phyloP scores from a whole-genome alignment of 257 asterid species.

The Solanum chaucha region DNA sequence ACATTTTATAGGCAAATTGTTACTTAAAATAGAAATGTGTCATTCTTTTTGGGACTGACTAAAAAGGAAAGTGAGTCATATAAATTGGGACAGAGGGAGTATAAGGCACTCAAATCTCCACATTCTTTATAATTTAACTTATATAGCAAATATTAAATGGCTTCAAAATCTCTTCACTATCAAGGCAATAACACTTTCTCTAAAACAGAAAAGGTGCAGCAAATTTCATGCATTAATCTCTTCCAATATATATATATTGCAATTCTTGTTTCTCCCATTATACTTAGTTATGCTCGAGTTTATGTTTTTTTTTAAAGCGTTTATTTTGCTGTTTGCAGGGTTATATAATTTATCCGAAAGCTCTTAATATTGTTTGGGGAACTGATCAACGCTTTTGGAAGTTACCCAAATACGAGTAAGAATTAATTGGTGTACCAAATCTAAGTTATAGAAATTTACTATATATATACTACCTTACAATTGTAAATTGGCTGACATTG shows the following conservation, averaged over 20 bases:
- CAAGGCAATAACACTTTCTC: neutral
- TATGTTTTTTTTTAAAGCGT: neutral
- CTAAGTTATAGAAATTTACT: neutral
- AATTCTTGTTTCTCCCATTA: neutral
- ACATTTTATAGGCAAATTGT: too few species aligned
- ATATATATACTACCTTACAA: neutral
- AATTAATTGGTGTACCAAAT: neutral
- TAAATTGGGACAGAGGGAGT: too few species aligned
- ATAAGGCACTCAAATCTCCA: neutral
- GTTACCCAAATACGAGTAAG: neutral
- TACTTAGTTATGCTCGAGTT: neutral
- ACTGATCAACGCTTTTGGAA: neutral
- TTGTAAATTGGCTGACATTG: neutral
- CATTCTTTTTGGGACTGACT: too few species aligned
- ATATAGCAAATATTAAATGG: neutral
- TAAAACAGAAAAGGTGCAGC: neutral
- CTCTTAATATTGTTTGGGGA: slow-evolving; percentile 1
- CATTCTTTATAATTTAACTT: neutral
- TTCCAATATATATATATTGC: neutral
- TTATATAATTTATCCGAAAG: neutral
- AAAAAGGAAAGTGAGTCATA: too few species aligned
- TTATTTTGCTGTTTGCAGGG: neutral
- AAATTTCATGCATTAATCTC: neutral
- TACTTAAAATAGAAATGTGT: too few species aligned
- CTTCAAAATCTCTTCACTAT: neutral